Conservation (phyloP, 176 grass and related monocot species). For the Metroxylon sagu region DNA sequence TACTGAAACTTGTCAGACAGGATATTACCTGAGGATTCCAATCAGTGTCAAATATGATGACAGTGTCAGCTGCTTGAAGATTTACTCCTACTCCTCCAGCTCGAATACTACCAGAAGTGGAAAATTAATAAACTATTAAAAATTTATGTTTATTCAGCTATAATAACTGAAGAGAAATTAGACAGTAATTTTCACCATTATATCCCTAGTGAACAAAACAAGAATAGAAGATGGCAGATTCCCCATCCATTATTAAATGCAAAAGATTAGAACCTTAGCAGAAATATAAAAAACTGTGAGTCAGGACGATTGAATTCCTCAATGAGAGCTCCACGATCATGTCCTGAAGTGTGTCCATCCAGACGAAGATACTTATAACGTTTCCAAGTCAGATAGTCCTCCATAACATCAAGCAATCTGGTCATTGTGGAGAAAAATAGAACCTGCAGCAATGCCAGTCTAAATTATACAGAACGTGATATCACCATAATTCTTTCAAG, state of each 20-base stretch:
- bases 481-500: neutral
- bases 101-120: conserved; percentile 58
- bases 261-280: conserved; percentile 50
- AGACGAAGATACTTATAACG: conserved; percentile 88
- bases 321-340: conserved; percentile 92
- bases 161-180: too few relatives aligned
- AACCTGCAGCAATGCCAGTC: conserved; percentile 36
- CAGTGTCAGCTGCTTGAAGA: conserved; percentile 99
- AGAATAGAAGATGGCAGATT: too few relatives aligned
- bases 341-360: conserved; percentile 95
- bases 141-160: too few relatives aligned
- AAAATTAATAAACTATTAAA: neutral
- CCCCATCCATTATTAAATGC: too few relatives aligned
- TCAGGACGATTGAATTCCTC: conserved; percentile 80
- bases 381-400: conserved; percentile 91
- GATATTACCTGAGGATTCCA: conserved; percentile 95
- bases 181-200: too few relatives aligned
- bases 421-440: conserved; percentile 99
- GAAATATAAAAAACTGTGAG: conserved; percentile 89
- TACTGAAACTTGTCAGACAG: too few relatives aligned
- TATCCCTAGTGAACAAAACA: too few relatives aligned
- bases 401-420: conserved; percentile 99
- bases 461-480: neutral
- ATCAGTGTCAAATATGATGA: conserved; percentile 98
- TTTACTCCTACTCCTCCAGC: conserved; percentile 97